phyloP scores from a whole-genome alignment of 179 eudicot genomes.

The Beta macrorhiza region DNA sequence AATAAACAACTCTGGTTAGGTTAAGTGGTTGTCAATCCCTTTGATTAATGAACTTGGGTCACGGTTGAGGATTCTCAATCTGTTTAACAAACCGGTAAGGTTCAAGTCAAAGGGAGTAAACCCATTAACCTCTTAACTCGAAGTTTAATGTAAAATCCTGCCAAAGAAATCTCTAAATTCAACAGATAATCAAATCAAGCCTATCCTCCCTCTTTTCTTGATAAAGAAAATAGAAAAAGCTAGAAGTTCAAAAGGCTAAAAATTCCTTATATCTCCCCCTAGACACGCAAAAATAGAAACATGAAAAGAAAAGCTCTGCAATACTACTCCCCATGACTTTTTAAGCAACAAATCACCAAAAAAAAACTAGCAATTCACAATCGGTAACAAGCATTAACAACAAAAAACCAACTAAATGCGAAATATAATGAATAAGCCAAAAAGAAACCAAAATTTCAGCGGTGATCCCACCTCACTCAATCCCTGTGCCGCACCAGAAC shows the following conservation, averaged over 20 bases:
- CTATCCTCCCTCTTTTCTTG: neutral
- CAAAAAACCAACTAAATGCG: neutral
- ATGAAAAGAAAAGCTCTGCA: neutral
- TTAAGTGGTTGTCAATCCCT: too few relatives aligned
- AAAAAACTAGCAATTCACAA: neutral
- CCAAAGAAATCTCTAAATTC: neutral
- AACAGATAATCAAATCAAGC: neutral
- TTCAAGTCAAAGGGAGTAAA: too few relatives aligned
- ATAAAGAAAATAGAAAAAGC: neutral
- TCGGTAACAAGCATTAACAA: neutral
- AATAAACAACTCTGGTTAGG: too few relatives aligned
- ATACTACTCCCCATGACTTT: neutral
- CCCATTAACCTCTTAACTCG: too few relatives aligned
- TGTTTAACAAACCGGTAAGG: too few relatives aligned
- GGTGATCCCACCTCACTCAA: conserved; percentile 79
- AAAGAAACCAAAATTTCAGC: neutral
- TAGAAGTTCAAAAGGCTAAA: too few relatives aligned
- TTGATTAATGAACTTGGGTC: too few relatives aligned
- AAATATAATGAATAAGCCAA: neutral
- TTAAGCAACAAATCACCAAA: neutral
- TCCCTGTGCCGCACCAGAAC: conserved; percentile 99
- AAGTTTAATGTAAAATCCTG: neutral
- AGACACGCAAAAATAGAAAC: neutral
- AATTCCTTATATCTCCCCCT: too few relatives aligned
- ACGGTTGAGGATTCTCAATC: too few relatives aligned